phyloP scores from a whole-genome alignment of 257 asterid species.

The Solanum ossicruentum region DNA sequence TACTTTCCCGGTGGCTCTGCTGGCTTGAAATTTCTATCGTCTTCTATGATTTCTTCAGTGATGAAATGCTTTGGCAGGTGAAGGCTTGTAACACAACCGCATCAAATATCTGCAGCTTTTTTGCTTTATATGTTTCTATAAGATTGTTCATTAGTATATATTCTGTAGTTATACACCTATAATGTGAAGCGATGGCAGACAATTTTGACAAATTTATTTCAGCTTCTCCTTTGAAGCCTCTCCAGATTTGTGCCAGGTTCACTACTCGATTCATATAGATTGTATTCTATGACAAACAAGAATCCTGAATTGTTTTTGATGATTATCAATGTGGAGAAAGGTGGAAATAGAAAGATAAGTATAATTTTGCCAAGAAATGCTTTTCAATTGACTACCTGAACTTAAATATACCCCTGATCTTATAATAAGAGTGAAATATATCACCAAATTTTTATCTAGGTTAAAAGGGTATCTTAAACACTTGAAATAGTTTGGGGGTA shows the following conservation, averaged over 20 bases:
- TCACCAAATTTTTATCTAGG: no score
- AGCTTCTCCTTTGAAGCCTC: background rate
- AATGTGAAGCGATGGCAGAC: background rate
- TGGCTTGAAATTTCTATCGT: constrained; percentile 74
- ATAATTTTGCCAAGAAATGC: no score
- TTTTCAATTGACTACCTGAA: no score
- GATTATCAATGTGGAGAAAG: background rate
- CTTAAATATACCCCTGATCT: no score
- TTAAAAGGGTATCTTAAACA: no score
- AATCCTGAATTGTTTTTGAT: background rate
- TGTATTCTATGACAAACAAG: background rate
- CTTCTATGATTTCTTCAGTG: constrained; percentile 61
- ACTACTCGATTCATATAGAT: background rate
- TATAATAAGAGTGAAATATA: no score
- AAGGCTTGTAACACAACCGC: background rate
- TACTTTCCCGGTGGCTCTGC: constrained; percentile 95
- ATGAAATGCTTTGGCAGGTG: constrained; percentile 73
- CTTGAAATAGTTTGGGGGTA: no score
- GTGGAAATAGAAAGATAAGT: background rate
- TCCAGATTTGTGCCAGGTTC: background rate
- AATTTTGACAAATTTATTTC: background rate
- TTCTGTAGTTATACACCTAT: background rate
- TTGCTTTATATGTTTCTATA: background rate
- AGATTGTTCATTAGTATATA: background rate
- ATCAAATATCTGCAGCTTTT: background rate